A percentile compares a stretch with the other conserved stretches of the same genome.
Evolutionary conservation across 1,284 basidiomycete genomes (phyloP).

Genomic region (Cutaneotrichosporon spelunceum): DNA sequence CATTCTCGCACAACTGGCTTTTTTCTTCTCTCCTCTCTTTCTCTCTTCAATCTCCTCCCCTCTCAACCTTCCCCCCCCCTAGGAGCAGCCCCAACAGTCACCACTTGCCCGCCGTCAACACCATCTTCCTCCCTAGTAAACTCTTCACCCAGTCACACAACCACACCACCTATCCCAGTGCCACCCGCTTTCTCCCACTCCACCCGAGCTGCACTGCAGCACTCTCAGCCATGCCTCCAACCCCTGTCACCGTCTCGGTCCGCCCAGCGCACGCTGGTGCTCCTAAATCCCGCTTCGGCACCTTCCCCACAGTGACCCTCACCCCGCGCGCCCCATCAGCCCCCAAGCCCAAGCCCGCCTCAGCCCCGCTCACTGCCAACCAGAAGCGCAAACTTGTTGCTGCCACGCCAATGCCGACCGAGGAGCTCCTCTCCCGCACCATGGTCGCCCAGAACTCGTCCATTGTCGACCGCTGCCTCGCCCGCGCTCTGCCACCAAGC

Average conservation of each 20-base stretch:
- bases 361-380: slow-evolving; percentile 15
- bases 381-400: slow-evolving; percentile 18
- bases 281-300: slow-evolving; percentile 1
- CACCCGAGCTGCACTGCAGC: slow-evolving; percentile 1
- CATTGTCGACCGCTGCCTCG: slow-evolving; percentile 36
- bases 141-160: slow-evolving; percentile 1
- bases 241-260: slow-evolving; percentile 25
- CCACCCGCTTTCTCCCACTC: slow-evolving; percentile 1
- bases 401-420: slow-evolving; percentile 8
- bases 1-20: background rate
- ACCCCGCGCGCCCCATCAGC: slow-evolving; percentile 12
- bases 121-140: background rate
- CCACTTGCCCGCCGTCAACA: background rate
- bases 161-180: background rate
- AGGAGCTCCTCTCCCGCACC: slow-evolving; percentile 18
- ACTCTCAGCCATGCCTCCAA: slow-evolving; percentile 26
- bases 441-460: slow-evolving; percentile 33
- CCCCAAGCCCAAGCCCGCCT: background rate
- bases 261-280: slow-evolving; percentile 3
- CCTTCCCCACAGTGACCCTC: background rate
- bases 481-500: slow-evolving; percentile 18
- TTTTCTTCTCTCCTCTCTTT: background rate
- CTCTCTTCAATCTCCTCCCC: background rate
- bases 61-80: background rate
- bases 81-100: background rate